phyloP scores from a whole-genome alignment of 768 basidiomycete genomes.

The Stropharia rugosoannulata region DNA sequence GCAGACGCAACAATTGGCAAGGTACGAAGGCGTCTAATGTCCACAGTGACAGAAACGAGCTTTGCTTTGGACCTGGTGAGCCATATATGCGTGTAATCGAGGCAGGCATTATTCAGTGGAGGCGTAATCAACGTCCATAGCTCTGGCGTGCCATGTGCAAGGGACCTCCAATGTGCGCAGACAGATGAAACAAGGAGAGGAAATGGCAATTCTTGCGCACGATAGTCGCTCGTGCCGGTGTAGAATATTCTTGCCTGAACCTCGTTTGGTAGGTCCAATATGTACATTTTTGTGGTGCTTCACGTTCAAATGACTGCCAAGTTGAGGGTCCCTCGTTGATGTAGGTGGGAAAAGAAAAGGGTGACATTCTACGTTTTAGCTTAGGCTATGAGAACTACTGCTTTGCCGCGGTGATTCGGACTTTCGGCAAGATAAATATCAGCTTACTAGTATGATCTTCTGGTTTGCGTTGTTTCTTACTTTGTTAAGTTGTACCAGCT shows the following conservation, averaged over 20 bases:
- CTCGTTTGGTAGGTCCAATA: slow-evolving; percentile 10
- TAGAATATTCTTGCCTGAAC: slow-evolving; percentile 10
- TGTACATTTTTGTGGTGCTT: background rate
- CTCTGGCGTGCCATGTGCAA: slow-evolving; percentile 13
- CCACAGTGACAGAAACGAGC: slow-evolving; percentile 15
- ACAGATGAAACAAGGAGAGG: slow-evolving; percentile 13
- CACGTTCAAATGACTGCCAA: background rate
- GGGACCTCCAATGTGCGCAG: slow-evolving; percentile 13
- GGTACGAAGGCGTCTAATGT: slow-evolving; percentile 1
- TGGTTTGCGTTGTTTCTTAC: no score
- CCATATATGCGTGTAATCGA: slow-evolving; percentile 16
- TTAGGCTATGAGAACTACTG: no score
- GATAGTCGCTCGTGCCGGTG: slow-evolving; percentile 1
- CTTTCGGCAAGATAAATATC: no score
- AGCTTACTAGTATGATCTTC: no score
- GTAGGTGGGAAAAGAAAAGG: background rate
- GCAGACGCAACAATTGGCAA: no score
- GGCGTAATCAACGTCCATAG: slow-evolving; percentile 18
- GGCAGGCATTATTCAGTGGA: slow-evolving; percentile 11
- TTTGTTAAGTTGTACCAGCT: no score
- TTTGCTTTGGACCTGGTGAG: slow-evolving; percentile 13
- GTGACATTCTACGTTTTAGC: no score
- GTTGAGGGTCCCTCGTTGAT: background rate
- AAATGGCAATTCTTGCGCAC: slow-evolving; percentile 11
- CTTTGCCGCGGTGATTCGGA: background rate